These are phyloP conservation scores for Mycena galopus DNA, from an alignment of 768 basidiomycete species.

Conservation along the genomic window DNA sequence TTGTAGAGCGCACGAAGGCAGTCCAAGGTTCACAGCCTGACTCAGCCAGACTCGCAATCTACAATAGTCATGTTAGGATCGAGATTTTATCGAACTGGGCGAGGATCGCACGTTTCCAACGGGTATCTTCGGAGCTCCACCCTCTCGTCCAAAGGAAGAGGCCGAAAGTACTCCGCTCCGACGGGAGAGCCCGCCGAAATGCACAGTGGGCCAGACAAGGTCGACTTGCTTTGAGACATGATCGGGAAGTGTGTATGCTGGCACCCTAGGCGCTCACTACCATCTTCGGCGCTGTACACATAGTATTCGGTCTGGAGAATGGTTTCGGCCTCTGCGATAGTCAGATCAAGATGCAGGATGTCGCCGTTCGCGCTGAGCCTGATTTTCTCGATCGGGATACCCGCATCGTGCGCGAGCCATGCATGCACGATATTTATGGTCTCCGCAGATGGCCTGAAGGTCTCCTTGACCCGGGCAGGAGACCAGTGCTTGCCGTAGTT, in stretches of 20 bases:
- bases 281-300: not conserved
- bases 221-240: constrained; percentile 25
- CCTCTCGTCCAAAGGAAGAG: constrained; percentile 21
- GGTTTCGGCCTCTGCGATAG: not conserved
- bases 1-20: constrained; percentile 28
- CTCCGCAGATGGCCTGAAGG: not conserved
- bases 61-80: not conserved
- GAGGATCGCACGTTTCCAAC: constrained; percentile 17
- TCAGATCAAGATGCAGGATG: not conserved
- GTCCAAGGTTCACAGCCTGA: constrained; percentile 25
- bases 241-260: constrained; percentile 27
- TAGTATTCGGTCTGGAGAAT: not conserved
- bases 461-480: not conserved
- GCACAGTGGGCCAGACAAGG: constrained; percentile 24
- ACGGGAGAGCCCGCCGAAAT: constrained; percentile 10
- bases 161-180: not conserved
- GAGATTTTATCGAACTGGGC: not conserved
- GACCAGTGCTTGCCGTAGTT: not conserved
- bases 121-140: constrained; percentile 20
- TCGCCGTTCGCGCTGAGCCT: not conserved
- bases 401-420: not conserved
- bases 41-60: constrained; percentile 11
- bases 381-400: not conserved
- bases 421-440: not conserved
- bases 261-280: constrained; percentile 9